Evolutionary conservation across 371 early-diverging fungal genomes (phyloP).

Genomic region (Lichtheimia ornata): DNA sequence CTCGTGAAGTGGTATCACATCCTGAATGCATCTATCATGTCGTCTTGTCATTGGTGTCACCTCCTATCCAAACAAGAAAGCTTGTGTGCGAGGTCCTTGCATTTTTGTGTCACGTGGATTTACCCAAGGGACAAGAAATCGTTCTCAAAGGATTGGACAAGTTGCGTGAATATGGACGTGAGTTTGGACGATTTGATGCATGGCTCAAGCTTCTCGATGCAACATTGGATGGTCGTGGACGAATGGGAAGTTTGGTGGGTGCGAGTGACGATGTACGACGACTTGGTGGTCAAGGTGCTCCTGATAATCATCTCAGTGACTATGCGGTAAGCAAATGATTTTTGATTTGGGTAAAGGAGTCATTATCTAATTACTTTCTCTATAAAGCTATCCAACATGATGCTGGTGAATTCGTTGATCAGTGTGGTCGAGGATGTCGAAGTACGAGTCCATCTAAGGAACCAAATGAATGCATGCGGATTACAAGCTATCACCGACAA

Average conservation of each 20-base stretch:
- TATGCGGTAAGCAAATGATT: slow-evolving; percentile 57
- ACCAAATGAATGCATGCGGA: slow-evolving; percentile 76
- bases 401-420: slow-evolving; percentile 81
- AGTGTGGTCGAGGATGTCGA: slow-evolving; percentile 80
- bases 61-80: slow-evolving; percentile 74
- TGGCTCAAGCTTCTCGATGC: slow-evolving; percentile 79
- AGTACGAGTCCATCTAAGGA: slow-evolving; percentile 73
- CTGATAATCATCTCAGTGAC: slow-evolving; percentile 79
- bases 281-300: slow-evolving; percentile 53
- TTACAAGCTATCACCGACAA: slow-evolving; percentile 73
- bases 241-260: slow-evolving; percentile 80
- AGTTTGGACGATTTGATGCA: slow-evolving; percentile 74
- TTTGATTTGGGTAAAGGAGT: neutral
- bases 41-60: slow-evolving; percentile 77
- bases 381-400: slow-evolving; percentile 80
- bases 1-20: slow-evolving; percentile 75
- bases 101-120: slow-evolving; percentile 80
- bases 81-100: slow-evolving; percentile 83
- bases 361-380: neutral
- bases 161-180: slow-evolving; percentile 57
- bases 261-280: slow-evolving; percentile 76
- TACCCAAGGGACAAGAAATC: slow-evolving; percentile 76
- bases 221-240: slow-evolving; percentile 80
- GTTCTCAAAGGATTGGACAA: slow-evolving; percentile 77
- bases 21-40: slow-evolving; percentile 74